Conservation (phyloP, 768 basidiomycete species). For the Postia placenta region DNA sequence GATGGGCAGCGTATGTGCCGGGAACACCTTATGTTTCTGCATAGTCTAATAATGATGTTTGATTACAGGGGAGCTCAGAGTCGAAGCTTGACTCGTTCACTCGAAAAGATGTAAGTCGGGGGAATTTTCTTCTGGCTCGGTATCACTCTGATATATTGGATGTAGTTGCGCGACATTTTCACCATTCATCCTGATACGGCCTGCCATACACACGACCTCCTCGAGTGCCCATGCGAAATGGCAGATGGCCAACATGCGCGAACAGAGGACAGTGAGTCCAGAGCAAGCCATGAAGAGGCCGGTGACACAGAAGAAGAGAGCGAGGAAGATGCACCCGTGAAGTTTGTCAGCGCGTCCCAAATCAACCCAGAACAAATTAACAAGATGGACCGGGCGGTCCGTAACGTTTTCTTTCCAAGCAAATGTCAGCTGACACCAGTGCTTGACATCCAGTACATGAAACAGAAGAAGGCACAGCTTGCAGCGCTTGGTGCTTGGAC, state of each 20-base stretch:
- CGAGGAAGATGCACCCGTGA: slow-evolving; percentile 23
- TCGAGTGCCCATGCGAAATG: slow-evolving; percentile 67
- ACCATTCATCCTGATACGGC: slow-evolving; percentile 71
- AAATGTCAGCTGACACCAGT: slow-evolving; percentile 8
- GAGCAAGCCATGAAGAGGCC: neutral
- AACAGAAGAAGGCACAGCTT: slow-evolving; percentile 63
- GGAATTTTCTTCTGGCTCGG: neutral
- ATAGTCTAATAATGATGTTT: neutral
- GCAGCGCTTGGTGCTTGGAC: slow-evolving; percentile 78
- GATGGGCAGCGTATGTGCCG: slow-evolving; percentile 56
- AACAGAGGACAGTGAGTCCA: slow-evolving; percentile 1
- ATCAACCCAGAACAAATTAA: slow-evolving; percentile 39
- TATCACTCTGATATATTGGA: neutral
- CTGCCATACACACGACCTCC: slow-evolving; percentile 90
- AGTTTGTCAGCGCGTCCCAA: slow-evolving; percentile 65
- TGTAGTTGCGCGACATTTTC: slow-evolving; percentile 87
- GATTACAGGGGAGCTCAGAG: slow-evolving; percentile 32
- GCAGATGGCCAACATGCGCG: neutral
- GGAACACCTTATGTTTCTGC: neutral
- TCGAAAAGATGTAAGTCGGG: slow-evolving; percentile 64
- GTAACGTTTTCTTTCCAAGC: slow-evolving; percentile 7
- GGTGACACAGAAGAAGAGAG: slow-evolving; percentile 15
- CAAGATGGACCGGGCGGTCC: slow-evolving; percentile 49
- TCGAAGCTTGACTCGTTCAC: slow-evolving; percentile 85
- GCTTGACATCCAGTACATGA: slow-evolving; percentile 43